Evolutionary conservation across 345 rosid species (phyloP), one percentile per base, ranked within the genome.

Genomic region (Eucalyptus viminalis): DNA sequence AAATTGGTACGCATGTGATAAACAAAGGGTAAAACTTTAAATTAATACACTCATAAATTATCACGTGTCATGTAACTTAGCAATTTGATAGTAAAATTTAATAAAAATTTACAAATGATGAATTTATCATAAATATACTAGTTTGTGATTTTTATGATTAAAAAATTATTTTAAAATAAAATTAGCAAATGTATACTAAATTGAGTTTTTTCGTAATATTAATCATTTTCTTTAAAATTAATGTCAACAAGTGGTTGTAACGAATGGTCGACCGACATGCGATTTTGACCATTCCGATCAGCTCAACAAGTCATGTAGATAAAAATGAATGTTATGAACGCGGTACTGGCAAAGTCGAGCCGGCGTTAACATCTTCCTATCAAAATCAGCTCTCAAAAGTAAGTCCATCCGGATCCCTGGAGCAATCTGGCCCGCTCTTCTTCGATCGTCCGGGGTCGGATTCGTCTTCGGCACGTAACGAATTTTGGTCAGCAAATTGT

Each of bases 141-240:
- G 0, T 53, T 53, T 53, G 2, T 53, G 25, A 53, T 19, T 53
- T 53, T 53, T 19, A 19, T 53, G 0, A 19, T 53, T 19, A 53
- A 53, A 53, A 53, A 19, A 8, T 19, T 53, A 53, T 53, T 53
- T 53, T 53, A 19, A 19, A 0, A 53, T 53, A 53, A 53, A 53
- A 19, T 53, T 19, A 19, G 19, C 11, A 19, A 2, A 53, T 2
- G 2, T 19, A 8, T 53, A 53, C 1, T 0, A 8, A 0, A 53
- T 53, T 53, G 5, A 53, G 25, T 19, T 19, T 53, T 19, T 53
- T 53, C 4, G 1, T 53, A 8, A 53, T 19, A 53, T 19, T 53
- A 56, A 24, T 22, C 0, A 22, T 9, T 56, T 56, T 56, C 1
- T 56, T 56, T 1, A 7, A 19, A 54, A 4, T 24, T 24, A 1